These are phyloP conservation scores for Fusarium multiceps DNA, from an alignment of 2,329 filamentous ascomycete genomes.

Conservation along the genomic window DNA sequence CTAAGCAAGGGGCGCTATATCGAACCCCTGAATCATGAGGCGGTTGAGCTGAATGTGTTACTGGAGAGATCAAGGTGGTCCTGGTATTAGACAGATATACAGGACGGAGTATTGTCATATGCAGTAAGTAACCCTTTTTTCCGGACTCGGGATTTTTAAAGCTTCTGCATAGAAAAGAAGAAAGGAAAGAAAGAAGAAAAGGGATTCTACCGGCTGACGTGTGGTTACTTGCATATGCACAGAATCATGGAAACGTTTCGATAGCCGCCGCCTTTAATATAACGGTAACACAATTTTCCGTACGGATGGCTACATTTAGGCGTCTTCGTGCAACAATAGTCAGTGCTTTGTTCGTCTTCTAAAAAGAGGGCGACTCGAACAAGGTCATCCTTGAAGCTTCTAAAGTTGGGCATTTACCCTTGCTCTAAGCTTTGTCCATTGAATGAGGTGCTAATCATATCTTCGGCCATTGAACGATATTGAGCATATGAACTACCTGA, in stretches of 20 bases:
- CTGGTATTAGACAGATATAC: background rate
- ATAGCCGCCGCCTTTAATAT: slow-evolving; percentile 30
- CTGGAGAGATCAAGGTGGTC: slow-evolving; percentile 11
- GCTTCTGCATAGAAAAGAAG: background rate
- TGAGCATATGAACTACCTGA: slow-evolving; percentile 20
- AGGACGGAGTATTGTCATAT: background rate
- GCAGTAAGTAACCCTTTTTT: background rate
- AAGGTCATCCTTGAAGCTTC: slow-evolving; percentile 10
- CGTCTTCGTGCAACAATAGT: slow-evolving; percentile 8
- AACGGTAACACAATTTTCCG: slow-evolving; percentile 18
- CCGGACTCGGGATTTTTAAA: background rate
- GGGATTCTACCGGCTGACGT: background rate
- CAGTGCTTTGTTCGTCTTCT: background rate
- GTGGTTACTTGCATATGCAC: slow-evolving; percentile 30
- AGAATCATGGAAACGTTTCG: slow-evolving; percentile 22
- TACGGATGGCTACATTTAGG: background rate
- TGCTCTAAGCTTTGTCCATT: slow-evolving; percentile 5
- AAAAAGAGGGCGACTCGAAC: background rate
- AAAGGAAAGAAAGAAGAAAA: background rate
- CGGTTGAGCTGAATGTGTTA: slow-evolving; percentile 19
- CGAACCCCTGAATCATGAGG: slow-evolving; percentile 14
- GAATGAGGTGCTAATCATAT: background rate
- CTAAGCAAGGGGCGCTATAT: slow-evolving; percentile 15
- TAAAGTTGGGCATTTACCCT: slow-evolving; percentile 3
- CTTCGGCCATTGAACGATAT: slow-evolving; percentile 19